Conservation (phyloP, 345 rosid genomes). For the Erodium maritimum region DNA sequence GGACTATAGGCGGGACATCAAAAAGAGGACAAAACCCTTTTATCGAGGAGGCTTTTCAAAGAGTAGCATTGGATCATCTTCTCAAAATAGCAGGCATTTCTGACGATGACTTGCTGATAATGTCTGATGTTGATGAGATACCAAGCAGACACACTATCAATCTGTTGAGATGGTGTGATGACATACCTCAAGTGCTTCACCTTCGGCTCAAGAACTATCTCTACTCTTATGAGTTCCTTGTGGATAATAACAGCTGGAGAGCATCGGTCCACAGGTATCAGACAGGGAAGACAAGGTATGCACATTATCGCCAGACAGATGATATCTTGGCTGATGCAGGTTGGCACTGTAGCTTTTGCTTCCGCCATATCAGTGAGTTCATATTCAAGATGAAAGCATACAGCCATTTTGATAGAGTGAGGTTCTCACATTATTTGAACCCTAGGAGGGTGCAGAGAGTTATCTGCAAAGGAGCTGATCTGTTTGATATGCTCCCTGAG, state of each 20-base stretch:
- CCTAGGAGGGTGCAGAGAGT: constrained; percentile 47
- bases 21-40: constrained; percentile 74
- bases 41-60: constrained; percentile 71
- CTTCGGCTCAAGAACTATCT: constrained; percentile 69
- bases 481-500: constrained; percentile 61
- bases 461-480: constrained; percentile 50
- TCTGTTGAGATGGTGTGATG: constrained; percentile 76
- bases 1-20: constrained; percentile 61
- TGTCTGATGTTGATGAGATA: constrained; percentile 89
- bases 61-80: constrained; percentile 70
- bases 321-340: constrained; percentile 49
- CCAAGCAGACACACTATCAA: constrained; percentile 80
- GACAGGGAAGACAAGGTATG: constrained; percentile 39
- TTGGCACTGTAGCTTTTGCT: constrained; percentile 67
- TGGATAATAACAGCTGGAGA: constrained; percentile 75
- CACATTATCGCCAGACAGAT: constrained; percentile 49
- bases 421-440: constrained; percentile 40
- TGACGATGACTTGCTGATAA: constrained; percentile 71
- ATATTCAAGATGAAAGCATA: constrained; percentile 61
- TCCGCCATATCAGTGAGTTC: constrained; percentile 43
- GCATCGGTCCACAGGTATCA: constrained; percentile 64
- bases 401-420: constrained; percentile 48
- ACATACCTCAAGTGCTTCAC: constrained; percentile 56
- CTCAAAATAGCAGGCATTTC: constrained; percentile 56
- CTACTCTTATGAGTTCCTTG: constrained; percentile 71